Base-by-base conservation (phyloP, 2,329 filamentous ascomycete species). In the Pseudovirgaria hyperparasitica region DNA sequence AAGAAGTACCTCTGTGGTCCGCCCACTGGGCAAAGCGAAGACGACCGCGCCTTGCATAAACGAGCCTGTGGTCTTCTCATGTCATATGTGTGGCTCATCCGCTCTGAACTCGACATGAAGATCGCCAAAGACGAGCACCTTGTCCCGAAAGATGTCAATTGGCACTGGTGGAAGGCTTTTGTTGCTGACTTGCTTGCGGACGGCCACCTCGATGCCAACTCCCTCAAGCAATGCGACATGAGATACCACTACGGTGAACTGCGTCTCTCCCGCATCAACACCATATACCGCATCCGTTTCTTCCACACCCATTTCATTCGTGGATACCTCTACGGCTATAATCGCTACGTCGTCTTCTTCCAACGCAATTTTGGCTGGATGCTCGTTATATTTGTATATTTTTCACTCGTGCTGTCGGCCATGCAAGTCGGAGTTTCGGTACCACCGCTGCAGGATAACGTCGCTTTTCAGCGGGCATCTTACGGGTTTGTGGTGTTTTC, bases 281-380 rank as follows among this genome's bases (percentile, higher is more conserved):
- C 40, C 7, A 50, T 47, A 14, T 55, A 54, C 29, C 43, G 52
- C 16, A 43, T 35, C 4, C 41, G 47, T 13, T 51, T 41, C 36
- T 36, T 43, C 16, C 27, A 25, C 20, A 47, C 43, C 16, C 43
- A 54, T 27, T 55, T 53, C 20, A 47, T 55, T 1, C 46, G 51
- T 11, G 52, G 52, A 4, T 55, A 55, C 24, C 27, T 55, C 9
- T 55, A 54, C 26, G 48, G 48, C 3, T 54, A 55, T 33, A 54
- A 54, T 20, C 47, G 50, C 31, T 55, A 55, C 27, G 48, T 44
- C 4, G 43, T 50, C 14, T 55, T 54, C 36, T 54, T 55, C 33
- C 43, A 54, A 33, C 45, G 51, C 10, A 54, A 53, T 22, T 51
- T 54, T 26, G 35, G 37, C 12, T 54, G 49, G 49, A 46, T 55